These are phyloP conservation scores for Porcisia hertigi DNA, from an alignment of 208 protist genomes.

Conservation along the genomic window DNA sequence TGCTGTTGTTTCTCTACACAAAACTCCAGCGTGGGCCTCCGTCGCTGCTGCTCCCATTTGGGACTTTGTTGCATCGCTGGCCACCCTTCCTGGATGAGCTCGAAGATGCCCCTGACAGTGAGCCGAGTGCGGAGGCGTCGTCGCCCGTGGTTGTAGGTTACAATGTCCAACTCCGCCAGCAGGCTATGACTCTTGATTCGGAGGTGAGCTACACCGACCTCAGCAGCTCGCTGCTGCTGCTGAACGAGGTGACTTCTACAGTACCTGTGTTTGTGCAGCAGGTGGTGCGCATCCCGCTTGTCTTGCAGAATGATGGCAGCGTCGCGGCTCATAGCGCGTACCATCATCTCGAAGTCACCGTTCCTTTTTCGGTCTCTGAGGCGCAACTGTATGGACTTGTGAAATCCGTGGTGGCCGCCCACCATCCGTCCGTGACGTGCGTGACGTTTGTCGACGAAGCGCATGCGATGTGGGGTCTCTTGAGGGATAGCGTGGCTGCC, in stretches of 20 bases:
- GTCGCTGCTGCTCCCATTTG: slow-evolving; percentile 73
- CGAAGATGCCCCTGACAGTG: slow-evolving; percentile 25
- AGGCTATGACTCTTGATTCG: slow-evolving; percentile 72
- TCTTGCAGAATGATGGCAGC: slow-evolving; percentile 32
- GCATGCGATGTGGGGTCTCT: slow-evolving; percentile 10
- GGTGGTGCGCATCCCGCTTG: slow-evolving; percentile 44
- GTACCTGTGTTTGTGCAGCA: slow-evolving; percentile 80
- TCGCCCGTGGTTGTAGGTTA: slow-evolving; percentile 32
- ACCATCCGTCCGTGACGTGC: slow-evolving; percentile 4
- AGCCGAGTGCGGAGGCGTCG: not conserved
- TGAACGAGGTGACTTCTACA: slow-evolving; percentile 69
- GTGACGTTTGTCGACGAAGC: slow-evolving; percentile 19
- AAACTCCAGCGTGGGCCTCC: slow-evolving; percentile 57
- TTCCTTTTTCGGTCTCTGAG: slow-evolving; percentile 47
- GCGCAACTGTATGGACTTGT: slow-evolving; percentile 38
- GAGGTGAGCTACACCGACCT: slow-evolving; percentile 72
- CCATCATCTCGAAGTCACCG: slow-evolving; percentile 34
- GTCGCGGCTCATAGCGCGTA: slow-evolving; percentile 24
- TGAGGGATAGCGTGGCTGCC: slow-evolving; percentile 32
- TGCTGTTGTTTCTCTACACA: slow-evolving; percentile 71
- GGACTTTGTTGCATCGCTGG: slow-evolving; percentile 56
- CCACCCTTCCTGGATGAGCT: slow-evolving; percentile 46
- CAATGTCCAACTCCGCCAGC: slow-evolving; percentile 51
- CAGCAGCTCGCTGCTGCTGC: slow-evolving; percentile 64
- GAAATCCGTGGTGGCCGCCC: slow-evolving; percentile 13